Percentiles rank a stretch among this genome's conserved stretches.
phyloP scores from a whole-genome alignment of 116 monocot species.

The Dioscorea cayenensis region DNA sequence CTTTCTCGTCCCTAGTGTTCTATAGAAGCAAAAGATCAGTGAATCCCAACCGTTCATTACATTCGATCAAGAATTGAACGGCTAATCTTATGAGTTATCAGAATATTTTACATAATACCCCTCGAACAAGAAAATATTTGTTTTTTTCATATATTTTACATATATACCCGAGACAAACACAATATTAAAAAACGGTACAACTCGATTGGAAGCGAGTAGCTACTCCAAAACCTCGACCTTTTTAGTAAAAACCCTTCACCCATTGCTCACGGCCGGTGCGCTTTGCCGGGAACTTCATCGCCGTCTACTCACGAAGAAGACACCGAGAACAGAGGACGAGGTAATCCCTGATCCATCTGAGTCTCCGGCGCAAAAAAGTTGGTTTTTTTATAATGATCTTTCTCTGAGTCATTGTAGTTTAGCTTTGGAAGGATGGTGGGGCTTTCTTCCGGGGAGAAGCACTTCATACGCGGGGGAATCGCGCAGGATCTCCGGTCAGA shows the following conservation, averaged over 20 bases:
- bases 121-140: no score
- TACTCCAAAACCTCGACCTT: no score
- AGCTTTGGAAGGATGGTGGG: slow-evolving; percentile 37
- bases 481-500: slow-evolving; percentile 72
- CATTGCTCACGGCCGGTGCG: not conserved
- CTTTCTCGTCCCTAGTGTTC: no score
- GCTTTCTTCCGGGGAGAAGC: slow-evolving; percentile 70
- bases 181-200: no score
- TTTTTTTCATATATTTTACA: no score
- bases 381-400: no score
- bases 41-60: not conserved
- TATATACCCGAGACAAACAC: no score
- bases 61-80: not conserved
- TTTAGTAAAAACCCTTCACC: not conserved
- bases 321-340: not conserved
- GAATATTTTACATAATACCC: no score
- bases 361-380: no score
- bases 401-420: not conserved
- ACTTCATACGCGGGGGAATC: slow-evolving; percentile 70
- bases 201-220: no score
- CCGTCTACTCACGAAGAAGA: not conserved
- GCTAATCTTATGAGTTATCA: not conserved
- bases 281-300: not conserved
- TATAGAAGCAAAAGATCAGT: not conserved
- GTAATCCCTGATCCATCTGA: no score